Percentiles rank a stretch among this genome's conserved stretches.
Conservation (phyloP, 1,284 basidiomycete species). For the Schizophyllum commune region DNA sequence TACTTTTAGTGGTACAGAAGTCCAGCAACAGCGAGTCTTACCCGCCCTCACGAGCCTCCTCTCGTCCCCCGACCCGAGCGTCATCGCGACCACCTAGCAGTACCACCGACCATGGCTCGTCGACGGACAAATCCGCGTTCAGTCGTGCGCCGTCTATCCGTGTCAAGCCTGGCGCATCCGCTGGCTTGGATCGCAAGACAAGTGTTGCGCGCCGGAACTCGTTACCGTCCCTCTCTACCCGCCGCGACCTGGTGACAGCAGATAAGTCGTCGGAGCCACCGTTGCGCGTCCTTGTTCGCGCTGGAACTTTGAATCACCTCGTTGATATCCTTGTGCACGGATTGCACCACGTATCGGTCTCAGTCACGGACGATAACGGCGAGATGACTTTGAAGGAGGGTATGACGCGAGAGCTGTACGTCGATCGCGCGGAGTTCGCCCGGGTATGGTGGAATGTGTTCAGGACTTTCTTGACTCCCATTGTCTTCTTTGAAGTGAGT, state of each 20-base stretch:
- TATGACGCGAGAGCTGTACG: constrained; percentile 57
- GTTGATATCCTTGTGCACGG: constrained; percentile 71
- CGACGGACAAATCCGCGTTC: constrained; percentile 34
- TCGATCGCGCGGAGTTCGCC: constrained; percentile 66
- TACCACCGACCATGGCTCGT: constrained; percentile 30
- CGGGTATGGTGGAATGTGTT: constrained; percentile 75
- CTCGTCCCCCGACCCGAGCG: constrained; percentile 45
- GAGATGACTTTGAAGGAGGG: constrained; percentile 68
- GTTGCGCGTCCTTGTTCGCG: constrained; percentile 66
- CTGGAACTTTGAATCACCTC: constrained; percentile 66
- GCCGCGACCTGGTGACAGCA: constrained; percentile 44
- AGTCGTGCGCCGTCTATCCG: constrained; percentile 61
- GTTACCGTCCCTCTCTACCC: constrained; percentile 48
- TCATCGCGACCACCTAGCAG: constrained; percentile 61
- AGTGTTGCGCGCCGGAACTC: constrained; percentile 70
- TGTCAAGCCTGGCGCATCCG: constrained; percentile 58
- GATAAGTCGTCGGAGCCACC: constrained; percentile 60
- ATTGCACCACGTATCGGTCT: constrained; percentile 66
- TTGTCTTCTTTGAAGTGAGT: constrained; percentile 75
- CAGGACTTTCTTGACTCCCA: constrained; percentile 69
- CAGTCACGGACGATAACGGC: constrained; percentile 76
- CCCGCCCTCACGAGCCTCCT: constrained; percentile 23
- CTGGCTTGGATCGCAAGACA: constrained; percentile 63
- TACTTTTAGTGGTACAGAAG: constrained; percentile 58
- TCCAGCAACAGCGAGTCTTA: constrained; percentile 31